Evolutionary conservation across 305 asterid genomes (phyloP), one percentile per base, ranked within the genome.

Genomic region (Salvia sclarea): DNA sequence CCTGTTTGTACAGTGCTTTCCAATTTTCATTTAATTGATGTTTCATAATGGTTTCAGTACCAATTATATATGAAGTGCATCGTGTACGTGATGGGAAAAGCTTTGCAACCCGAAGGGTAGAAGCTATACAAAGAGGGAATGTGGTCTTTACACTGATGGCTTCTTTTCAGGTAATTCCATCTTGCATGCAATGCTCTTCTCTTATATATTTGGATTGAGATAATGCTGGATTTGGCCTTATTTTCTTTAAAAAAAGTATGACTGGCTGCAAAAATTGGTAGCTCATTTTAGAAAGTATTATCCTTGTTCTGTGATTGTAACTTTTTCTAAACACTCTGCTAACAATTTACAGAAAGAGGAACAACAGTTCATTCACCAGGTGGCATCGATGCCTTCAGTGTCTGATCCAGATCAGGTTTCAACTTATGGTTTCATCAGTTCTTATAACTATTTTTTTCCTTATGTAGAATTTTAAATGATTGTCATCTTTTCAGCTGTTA

Each of bases 51-150:
- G 59, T 70, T 80, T 74, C 86, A 95, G 98, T 86, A 63, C 98
- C 99, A 71, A 95, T 92, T 64, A 88, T 89, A 71, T 95, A 95
- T 81, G 89, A 95, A 74, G 98, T 89, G 69, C 84, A 88, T 62
- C 94, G 97, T 60, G 88, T 89, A 25, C 96, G 96, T 74, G 98
- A 91, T 75, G 99, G 99, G 20, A 89, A 82, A 75, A 95, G 95
- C 83, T 95, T 95, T 76, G 98, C 99, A 64, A 92, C 97, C 62
- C 85, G 99, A 73, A 88, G 84, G 78, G 96, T 95, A 72, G 99
- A 92, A 21, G 99, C 99, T 70, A 83, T 95, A 68, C 99, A 95
- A 80, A 88, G 86, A 66, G 98, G 96, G 72, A 85, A 79, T 21
- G 79, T 89, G 28, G 79, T 95, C 45, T 95, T 95, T 73, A 86